These are phyloP conservation scores for Pelargonium australe DNA, from an alignment of 441 rosid species.

Conservation along the genomic window DNA sequence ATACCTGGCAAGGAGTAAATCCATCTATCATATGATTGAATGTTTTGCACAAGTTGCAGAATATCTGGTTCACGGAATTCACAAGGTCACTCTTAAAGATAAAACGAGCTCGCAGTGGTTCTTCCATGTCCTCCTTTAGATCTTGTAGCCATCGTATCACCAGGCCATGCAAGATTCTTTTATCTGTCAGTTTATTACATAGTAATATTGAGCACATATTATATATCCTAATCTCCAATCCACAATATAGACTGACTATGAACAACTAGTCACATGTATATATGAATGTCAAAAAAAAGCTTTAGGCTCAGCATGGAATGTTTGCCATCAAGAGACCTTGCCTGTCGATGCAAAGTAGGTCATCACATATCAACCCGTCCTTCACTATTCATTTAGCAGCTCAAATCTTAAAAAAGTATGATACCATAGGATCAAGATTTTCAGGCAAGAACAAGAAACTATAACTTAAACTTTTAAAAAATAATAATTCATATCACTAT, in stretches of 20 bases:
- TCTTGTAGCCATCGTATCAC: constrained; percentile 72
- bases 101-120: constrained; percentile 55
- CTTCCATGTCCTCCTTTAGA: constrained; percentile 65
- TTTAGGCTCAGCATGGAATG: neutral
- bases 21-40: constrained; percentile 49
- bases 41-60: constrained; percentile 54
- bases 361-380: too few relatives aligned
- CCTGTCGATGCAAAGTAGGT: neutral
- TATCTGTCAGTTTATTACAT: constrained; percentile 39
- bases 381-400: too few relatives aligned
- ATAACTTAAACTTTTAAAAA: too few relatives aligned
- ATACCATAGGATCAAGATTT: neutral
- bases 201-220: constrained; percentile 12
- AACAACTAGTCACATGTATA: neutral
- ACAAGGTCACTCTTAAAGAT: constrained; percentile 47
- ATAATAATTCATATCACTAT: neutral
- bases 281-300: neutral
- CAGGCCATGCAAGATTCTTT: constrained; percentile 53
- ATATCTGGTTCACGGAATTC: constrained; percentile 55
- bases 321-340: neutral
- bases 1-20: constrained; percentile 56
- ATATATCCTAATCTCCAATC: neutral
- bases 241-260: neutral
- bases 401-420: too few relatives aligned
- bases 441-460: neutral